Evolutionary conservation across 495 filamentous ascomycete genomes (phyloP).

Genomic region (Tetracladium setigerum): DNA sequence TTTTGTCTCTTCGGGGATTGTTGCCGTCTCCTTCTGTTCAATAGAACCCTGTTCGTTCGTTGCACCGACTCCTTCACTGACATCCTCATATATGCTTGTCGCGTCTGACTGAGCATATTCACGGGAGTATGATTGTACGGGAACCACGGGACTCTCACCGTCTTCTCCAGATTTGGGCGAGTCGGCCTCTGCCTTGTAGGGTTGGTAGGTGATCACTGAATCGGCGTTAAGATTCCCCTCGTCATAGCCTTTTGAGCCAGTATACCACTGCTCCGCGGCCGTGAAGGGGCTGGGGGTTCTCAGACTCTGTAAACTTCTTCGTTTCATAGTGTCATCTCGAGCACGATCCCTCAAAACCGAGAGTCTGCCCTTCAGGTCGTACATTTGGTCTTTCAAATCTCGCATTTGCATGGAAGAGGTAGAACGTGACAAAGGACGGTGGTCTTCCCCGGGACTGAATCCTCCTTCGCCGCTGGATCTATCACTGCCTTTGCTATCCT

Average conservation of each 20-base stretch:
- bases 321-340: slow-evolving; percentile 71
- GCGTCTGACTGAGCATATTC: slow-evolving; percentile 29
- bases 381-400: slow-evolving; percentile 86
- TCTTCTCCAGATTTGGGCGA: neutral
- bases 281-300: slow-evolving; percentile 81
- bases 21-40: neutral
- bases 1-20: slow-evolving; percentile 3
- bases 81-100: slow-evolving; percentile 54
- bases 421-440: slow-evolving; percentile 36
- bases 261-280: slow-evolving; percentile 69
- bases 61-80: slow-evolving; percentile 32
- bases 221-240: slow-evolving; percentile 26
- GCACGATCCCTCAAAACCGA: slow-evolving; percentile 77
- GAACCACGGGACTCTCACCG: neutral
- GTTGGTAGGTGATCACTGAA: slow-evolving; percentile 26
- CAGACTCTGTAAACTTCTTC: slow-evolving; percentile 77
- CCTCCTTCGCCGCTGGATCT: slow-evolving; percentile 12
- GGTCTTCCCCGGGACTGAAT: slow-evolving; percentile 16
- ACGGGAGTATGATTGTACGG: neutral
- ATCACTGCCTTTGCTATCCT: slow-evolving; percentile 7
- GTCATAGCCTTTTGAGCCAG: slow-evolving; percentile 39
- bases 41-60: slow-evolving; percentile 1
- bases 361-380: slow-evolving; percentile 85
- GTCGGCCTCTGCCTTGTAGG: slow-evolving; percentile 16
- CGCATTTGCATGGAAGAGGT: slow-evolving; percentile 64